Percentiles rank a stretch among this genome's conserved stretches.
These are phyloP conservation scores for Salix dunnii DNA, from an alignment of 345 rosid species.

Conservation along the genomic window DNA sequence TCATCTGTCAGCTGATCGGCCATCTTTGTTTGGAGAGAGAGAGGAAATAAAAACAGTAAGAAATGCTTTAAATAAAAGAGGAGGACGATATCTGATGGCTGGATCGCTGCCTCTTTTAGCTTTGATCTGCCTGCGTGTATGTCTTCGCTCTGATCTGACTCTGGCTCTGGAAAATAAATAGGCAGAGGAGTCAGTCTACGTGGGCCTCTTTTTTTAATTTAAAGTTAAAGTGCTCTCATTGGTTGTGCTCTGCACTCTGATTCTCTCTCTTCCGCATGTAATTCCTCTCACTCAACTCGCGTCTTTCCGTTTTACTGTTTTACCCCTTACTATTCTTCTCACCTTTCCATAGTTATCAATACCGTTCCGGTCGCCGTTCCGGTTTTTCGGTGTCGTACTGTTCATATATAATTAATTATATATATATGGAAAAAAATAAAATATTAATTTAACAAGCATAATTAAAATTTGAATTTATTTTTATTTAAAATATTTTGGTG, in stretches of 20 bases:
- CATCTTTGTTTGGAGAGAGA: neutral
- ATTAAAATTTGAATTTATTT: too few relatives aligned
- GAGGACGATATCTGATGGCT: neutral
- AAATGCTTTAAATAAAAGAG: neutral
- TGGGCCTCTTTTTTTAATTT: neutral
- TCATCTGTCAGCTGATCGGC: constrained; percentile 31
- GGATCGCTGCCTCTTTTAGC: neutral
- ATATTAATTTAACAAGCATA: too few relatives aligned
- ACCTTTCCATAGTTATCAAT: too few relatives aligned
- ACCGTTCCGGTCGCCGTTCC: too few relatives aligned
- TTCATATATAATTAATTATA: too few relatives aligned
- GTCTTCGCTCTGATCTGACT: neutral
- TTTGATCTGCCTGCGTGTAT: neutral
- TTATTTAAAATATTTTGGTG: too few relatives aligned
- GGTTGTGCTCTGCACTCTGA: neutral
- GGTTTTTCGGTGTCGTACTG: too few relatives aligned
- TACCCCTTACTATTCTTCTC: neutral
- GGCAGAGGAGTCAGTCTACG: neutral
- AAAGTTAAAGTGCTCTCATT: neutral
- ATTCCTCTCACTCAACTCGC: neutral
- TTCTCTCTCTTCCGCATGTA: neutral
- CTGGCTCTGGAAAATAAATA: constrained; percentile 10
- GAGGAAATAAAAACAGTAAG: neutral
- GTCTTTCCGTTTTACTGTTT: neutral
- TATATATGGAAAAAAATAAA: too few relatives aligned